Conservation (phyloP, 805 yeast genomes). For the Candida odintsovae region DNA sequence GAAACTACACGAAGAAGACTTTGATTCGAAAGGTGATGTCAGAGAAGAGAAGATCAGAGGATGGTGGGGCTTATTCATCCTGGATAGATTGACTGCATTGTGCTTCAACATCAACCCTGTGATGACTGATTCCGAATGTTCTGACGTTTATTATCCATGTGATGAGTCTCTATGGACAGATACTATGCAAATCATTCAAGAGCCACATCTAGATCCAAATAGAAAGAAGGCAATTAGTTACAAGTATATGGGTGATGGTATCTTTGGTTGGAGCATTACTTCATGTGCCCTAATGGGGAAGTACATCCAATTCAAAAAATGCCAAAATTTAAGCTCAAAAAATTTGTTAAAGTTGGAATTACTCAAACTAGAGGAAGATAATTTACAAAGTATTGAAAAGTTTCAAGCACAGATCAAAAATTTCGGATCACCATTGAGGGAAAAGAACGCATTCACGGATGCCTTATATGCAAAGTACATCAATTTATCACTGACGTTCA, state of each 20-base stretch:
- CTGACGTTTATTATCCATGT: conserved; percentile 27
- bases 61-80: conserved; percentile 36
- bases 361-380: conserved; percentile 12
- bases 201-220: conserved; percentile 25
- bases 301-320: conserved; percentile 16
- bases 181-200: conserved; percentile 18
- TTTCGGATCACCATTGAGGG: conserved; percentile 12
- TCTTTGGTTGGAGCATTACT: conserved; percentile 35
- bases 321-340: background rate
- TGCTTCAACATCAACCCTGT: conserved; percentile 30
- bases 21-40: conserved; percentile 13
- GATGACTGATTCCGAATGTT: conserved; percentile 27
- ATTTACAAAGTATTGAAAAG: conserved; percentile 1
- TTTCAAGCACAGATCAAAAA: conserved; percentile 5
- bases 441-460: conserved; percentile 10
- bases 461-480: conserved; percentile 19
- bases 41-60: conserved; percentile 34
- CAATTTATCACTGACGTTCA: conserved; percentile 13
- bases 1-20: conserved; percentile 5
- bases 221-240: conserved; percentile 23
- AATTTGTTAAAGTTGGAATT: conserved; percentile 5
- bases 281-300: conserved; percentile 28
- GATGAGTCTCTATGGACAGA: conserved; percentile 29
- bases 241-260: conserved; percentile 25
- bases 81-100: conserved; percentile 34